Conservation (phyloP, 2,329 filamentous ascomycete genomes). For the Fusarium anguioides region DNA sequence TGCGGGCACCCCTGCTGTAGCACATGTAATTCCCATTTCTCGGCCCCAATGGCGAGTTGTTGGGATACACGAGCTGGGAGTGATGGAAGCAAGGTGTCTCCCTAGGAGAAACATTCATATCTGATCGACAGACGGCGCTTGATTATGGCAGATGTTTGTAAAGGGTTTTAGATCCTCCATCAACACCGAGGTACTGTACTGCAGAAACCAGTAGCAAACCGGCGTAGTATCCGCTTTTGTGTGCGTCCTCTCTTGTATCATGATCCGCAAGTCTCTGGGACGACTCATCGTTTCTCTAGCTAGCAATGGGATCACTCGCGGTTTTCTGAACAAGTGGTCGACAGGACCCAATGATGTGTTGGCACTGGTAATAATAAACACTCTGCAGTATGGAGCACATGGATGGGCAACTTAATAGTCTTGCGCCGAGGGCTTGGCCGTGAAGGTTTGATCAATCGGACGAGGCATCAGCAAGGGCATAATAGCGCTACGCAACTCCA, state of each 20-base stretch:
- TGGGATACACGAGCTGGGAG: not conserved
- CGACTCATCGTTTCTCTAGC: slow-evolving; percentile 9
- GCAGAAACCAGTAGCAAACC: slow-evolving; percentile 12
- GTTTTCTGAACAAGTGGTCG: slow-evolving; percentile 5
- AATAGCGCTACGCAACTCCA: slow-evolving; percentile 38
- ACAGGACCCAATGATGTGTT: slow-evolving; percentile 17
- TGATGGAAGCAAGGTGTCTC: slow-evolving; percentile 19
- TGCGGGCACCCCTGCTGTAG: slow-evolving; percentile 36
- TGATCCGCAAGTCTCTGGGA: not conserved
- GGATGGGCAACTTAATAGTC: slow-evolving; percentile 13
- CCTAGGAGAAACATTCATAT: slow-evolving; percentile 40
- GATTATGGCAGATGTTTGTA: slow-evolving; percentile 39
- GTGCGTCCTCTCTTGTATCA: slow-evolving; percentile 13
- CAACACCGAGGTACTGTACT: not conserved
- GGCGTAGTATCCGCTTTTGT: slow-evolving; percentile 18
- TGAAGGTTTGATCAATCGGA: too few relatives aligned
- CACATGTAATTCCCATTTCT: slow-evolving; percentile 25
- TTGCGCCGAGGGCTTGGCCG: slow-evolving; percentile 17
- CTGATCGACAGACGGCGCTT: slow-evolving; percentile 35
- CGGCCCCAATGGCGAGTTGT: slow-evolving; percentile 5
- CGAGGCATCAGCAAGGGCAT: slow-evolving; percentile 26
- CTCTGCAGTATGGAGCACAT: slow-evolving; percentile 15
- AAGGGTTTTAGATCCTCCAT: slow-evolving; percentile 31
- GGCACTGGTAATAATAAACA: slow-evolving; percentile 13
- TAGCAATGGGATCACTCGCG: not conserved